Base-by-base conservation (phyloP, 345 rosid species). In the Nephelium lappaceum region DNA sequence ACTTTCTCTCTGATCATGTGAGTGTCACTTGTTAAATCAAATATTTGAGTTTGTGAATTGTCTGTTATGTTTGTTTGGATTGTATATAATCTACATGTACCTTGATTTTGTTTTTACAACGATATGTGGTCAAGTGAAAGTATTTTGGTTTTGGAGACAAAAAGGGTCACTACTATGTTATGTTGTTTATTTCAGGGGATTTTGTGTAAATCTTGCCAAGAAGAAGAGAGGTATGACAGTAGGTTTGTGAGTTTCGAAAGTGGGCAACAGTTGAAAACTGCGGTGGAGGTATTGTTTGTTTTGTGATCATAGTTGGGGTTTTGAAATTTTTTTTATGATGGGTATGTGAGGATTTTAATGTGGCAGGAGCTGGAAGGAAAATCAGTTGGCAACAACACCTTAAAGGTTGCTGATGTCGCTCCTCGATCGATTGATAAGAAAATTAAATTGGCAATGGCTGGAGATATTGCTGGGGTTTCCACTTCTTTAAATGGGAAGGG, bases 141-240 rank as follows among this genome's bases (percentile, higher is more conserved):
- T 27, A 0, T 36, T 65, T 31, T 75, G 62, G 31, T 24, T 36
- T 63, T 8, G 14, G 67, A 39, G 11, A 39, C 49, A 36, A 18
- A 31, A 31, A 31, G 27, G 16, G 45, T 68, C 49, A 14, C 27
- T 57, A n/a, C 62, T 18, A 45, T 11, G 4, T 55, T 49, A 36
- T 15, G 11, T 53, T 53, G 23, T 64, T 45, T n/a, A 70, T 81
- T 53, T 66, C 83, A 93, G 98, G 95, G 92, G 69, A 77, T 92
- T 78, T 21, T 74, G 15, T 89, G 77, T 72, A 87, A 86, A 84
- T 89, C 83, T 78, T 78, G 93, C 87, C 0, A 93, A 93, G 94
- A 93, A 93, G 76, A 93, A 89, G 89, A 81, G 88, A 82, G 96
- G 93, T 82, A 92, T 92, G 98, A 47, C 79, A 12, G 95, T 93